Evolutionary conservation across 768 basidiomycete genomes (phyloP).

Genomic region (Macrolepiota fuliginosa): DNA sequence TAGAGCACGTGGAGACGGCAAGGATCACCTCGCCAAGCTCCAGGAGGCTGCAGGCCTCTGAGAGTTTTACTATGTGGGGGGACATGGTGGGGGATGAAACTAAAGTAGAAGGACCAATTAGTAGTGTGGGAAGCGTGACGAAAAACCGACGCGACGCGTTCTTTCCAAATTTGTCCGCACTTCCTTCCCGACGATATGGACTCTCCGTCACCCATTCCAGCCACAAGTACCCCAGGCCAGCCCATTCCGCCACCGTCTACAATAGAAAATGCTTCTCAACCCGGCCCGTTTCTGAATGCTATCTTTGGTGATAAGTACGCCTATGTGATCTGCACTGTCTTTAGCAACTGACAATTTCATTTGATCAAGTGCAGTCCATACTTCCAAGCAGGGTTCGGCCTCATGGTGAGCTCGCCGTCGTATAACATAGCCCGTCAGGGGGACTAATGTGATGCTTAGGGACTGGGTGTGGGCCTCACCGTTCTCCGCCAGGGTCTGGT

Average conservation of each 20-base stretch:
- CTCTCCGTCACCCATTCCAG: not conserved
- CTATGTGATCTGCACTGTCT: slow-evolving; percentile 4
- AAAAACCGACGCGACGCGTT: slow-evolving; percentile 19
- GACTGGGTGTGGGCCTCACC: slow-evolving; percentile 85
- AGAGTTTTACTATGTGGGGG: slow-evolving; percentile 14
- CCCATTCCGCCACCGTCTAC: slow-evolving; percentile 13
- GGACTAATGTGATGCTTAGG: slow-evolving; percentile 44
- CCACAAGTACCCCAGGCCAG: not conserved
- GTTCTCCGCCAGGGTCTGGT: slow-evolving; percentile 68
- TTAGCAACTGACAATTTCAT: slow-evolving; percentile 13
- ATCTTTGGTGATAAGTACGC: slow-evolving; percentile 70
- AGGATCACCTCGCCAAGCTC: slow-evolving; percentile 51
- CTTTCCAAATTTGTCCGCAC: slow-evolving; percentile 6
- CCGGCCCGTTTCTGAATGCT: slow-evolving; percentile 29
- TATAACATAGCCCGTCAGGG: slow-evolving; percentile 1
- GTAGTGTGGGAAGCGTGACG: slow-evolving; percentile 10
- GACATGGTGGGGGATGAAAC: slow-evolving; percentile 2
- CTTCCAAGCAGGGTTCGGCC: slow-evolving; percentile 96
- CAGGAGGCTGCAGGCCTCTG: slow-evolving; percentile 39
- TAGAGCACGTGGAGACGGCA: not conserved
- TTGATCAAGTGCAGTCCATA: slow-evolving; percentile 73
- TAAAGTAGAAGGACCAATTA: not conserved
- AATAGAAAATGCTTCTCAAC: slow-evolving; percentile 14
- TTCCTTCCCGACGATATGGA: not conserved
- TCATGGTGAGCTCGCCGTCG: slow-evolving; percentile 64